Base-by-base conservation (phyloP, 345 rosid species). In the Melastoma malabathricum region DNA sequence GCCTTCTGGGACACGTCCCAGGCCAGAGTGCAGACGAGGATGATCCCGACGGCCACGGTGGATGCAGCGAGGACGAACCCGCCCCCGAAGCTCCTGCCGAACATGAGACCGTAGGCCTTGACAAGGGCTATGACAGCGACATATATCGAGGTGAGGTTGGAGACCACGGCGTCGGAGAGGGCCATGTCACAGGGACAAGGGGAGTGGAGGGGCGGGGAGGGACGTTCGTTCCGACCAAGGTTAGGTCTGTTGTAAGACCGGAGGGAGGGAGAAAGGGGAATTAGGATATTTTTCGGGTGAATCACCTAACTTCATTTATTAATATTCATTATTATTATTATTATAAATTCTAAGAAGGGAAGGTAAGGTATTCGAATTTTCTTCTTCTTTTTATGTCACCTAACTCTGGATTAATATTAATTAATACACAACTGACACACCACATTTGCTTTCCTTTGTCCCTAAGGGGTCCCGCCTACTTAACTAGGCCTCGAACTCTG, bases 1-100 rank as follows among this genome's bases (percentile, higher is more conserved):
- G 94, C 96, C 64, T 83, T 80, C 0, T 84, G 83, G 39, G 89
- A 80, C 10, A 86, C 82, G 68, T 89, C 98, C 96, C 94, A 89
- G 46, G 92, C 75, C 61, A 90, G 83, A 61, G 94, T 69, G 41
- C 66, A 89, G 48, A 83, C 64, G 25, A 90, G 51, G 68, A 81
- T 60, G 48, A 78, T 58, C 20, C 81, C 86, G 13, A 90, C 83
- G 23, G 75, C 66, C 4, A 88, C 63, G 19, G 81, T 81, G 3
- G 98, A 84, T n/a, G 69, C 59, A 15, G 81, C 61, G 59, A 90
- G 71, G 54, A 86, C 77, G 69, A 81, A 77, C 19, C 81, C 84
- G 2, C 83, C 84, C 44, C 83, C 69, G 75, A 76, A 82, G 68
- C 69, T 78, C 69, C 59, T 73, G 20, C 90, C 98, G 45, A 58